A percentile compares a stretch with the other conserved stretches of the same genome.
phyloP scores from a whole-genome alignment of 495 filamentous ascomycete species.

The Friedmanniomyces simplex region DNA sequence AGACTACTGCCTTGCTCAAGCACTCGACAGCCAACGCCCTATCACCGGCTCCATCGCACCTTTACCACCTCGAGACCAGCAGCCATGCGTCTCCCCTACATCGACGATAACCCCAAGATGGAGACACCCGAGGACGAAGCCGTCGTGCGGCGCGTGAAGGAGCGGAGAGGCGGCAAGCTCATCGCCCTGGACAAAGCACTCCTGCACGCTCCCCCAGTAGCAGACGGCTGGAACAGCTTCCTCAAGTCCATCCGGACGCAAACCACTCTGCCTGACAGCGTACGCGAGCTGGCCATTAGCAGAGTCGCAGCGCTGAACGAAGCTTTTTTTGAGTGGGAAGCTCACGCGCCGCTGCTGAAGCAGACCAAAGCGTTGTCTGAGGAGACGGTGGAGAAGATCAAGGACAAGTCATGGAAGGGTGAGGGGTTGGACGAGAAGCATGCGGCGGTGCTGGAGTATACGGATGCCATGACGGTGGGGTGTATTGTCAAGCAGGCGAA shows the following conservation, averaged over 20 bases:
- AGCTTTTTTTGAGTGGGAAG: conserved; percentile 71
- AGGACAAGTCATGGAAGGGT: conserved; percentile 12
- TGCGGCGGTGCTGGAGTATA: conserved; percentile 55
- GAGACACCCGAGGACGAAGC: conserved; percentile 23
- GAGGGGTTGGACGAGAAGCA: conserved; percentile 45
- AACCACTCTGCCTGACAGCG: conserved; percentile 46
- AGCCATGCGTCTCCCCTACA: conserved; percentile 23
- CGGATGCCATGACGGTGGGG: conserved; percentile 65
- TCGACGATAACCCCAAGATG: conserved; percentile 17
- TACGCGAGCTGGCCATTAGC: conserved; percentile 64
- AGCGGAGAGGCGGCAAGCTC: conserved; percentile 54
- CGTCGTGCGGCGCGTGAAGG: conserved; percentile 51
- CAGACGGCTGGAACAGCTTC: conserved; percentile 72
- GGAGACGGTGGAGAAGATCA: conserved; percentile 18
- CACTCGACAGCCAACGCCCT: not conserved
- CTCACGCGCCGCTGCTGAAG: conserved; percentile 56
- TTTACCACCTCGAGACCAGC: conserved; percentile 3
- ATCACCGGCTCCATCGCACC: not conserved
- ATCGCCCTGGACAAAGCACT: conserved; percentile 63
- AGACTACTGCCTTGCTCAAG: not conserved
- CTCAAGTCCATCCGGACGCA: conserved; percentile 61
- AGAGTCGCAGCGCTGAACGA: conserved; percentile 62
- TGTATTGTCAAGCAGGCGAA: conserved; percentile 52
- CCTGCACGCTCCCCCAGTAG: conserved; percentile 59
- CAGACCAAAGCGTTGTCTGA: conserved; percentile 24